Evolutionary conservation across 768 basidiomycete species (phyloP).

Genomic region (Lentinula aciculospora): DNA sequence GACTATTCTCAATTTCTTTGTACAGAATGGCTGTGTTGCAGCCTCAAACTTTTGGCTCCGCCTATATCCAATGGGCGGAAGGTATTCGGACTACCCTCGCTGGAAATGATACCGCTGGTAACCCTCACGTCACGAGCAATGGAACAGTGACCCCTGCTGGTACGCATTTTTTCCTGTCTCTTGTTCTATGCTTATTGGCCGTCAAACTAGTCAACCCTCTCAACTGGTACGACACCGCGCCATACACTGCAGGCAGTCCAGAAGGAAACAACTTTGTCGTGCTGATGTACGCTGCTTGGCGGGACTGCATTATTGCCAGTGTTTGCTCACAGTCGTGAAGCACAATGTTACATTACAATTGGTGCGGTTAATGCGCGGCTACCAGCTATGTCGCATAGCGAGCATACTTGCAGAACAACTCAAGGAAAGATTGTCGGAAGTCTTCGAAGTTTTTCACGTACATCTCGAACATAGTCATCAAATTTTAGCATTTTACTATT

Average conservation of each 20-base stretch:
- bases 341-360: no score
- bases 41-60: slow-evolving; percentile 1
- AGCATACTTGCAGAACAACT: no score
- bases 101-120: neutral
- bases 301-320: slow-evolving; percentile 17
- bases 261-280: slow-evolving; percentile 44
- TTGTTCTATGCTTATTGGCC: neutral
- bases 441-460: no score
- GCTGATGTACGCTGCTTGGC: slow-evolving; percentile 34
- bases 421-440: no score
- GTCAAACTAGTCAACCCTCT: slow-evolving; percentile 9
- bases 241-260: slow-evolving; percentile 10
- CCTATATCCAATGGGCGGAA: slow-evolving; percentile 9
- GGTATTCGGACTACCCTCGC: slow-evolving; percentile 2
- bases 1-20: neutral
- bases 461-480: no score
- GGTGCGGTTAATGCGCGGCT: no score
- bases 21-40: slow-evolving; percentile 10
- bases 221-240: slow-evolving; percentile 7
- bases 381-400: no score
- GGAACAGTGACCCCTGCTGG: slow-evolving; percentile 9
- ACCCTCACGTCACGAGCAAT: slow-evolving; percentile 8
- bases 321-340: neutral
- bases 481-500: no score
- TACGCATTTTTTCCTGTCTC: neutral